Evolutionary conservation across 176 grass and related monocot species (phyloP).

Genomic region (Ensete ventricosum): DNA sequence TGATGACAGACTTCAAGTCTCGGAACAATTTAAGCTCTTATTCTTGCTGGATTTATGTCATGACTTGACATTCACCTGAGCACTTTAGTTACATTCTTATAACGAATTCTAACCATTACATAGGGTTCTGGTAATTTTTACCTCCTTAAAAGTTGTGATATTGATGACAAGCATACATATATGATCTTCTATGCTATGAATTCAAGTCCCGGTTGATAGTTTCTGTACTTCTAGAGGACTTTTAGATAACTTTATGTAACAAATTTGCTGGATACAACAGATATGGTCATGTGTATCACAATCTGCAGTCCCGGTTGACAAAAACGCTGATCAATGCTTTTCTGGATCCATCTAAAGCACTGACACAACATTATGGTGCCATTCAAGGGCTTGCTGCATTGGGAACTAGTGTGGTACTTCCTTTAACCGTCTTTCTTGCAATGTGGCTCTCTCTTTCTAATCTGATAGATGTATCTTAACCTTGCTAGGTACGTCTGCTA

Average conservation of each 20-base stretch:
- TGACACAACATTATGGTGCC: slow-evolving; percentile 96
- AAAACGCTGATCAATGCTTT: slow-evolving; percentile 73
- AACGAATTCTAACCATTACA: too few species aligned
- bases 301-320: slow-evolving; percentile 65
- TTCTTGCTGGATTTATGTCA: too few species aligned
- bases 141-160: too few species aligned
- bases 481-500: slow-evolving; percentile 59
- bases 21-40: too few species aligned
- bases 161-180: too few species aligned
- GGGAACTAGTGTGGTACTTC: slow-evolving; percentile 51
- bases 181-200: too few species aligned
- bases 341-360: slow-evolving; percentile 77
- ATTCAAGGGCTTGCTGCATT: slow-evolving; percentile 86
- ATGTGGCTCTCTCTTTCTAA: slow-evolving; percentile 20
- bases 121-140: too few species aligned
- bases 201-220: not conserved
- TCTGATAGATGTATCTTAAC: slow-evolving; percentile 1
- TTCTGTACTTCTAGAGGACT: not conserved
- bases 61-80: too few species aligned
- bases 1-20: too few species aligned
- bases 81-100: too few species aligned
- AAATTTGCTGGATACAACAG: slow-evolving; percentile 23
- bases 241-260: too few species aligned
- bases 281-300: slow-evolving; percentile 82
- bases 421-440: slow-evolving; percentile 1